Evolutionary conservation across 108 stramenopile genomes (phyloP).

Genomic region (Skeletonema potamos): DNA sequence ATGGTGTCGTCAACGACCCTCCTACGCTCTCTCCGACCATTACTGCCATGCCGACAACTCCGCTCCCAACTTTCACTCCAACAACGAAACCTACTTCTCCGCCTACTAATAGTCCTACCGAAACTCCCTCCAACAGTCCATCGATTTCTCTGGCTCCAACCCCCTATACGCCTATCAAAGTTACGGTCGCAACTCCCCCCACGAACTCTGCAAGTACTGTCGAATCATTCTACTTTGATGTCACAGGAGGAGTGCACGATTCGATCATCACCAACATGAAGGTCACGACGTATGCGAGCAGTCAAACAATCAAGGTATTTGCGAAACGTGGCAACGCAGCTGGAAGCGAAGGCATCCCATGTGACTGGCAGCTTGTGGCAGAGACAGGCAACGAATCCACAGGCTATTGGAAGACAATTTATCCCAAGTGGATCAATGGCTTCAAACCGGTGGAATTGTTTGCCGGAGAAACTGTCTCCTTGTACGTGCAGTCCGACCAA

Average conservation of each 20-base stretch:
- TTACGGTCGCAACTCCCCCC: not conserved
- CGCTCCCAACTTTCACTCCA: not conserved
- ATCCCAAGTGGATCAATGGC: not conserved
- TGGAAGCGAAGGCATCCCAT: not conserved
- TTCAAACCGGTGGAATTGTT: not conserved
- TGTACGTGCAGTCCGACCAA: not conserved
- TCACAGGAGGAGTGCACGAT: not conserved
- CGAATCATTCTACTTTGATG: not conserved
- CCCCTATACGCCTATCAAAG: not conserved
- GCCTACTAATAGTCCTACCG: not conserved
- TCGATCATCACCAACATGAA: not conserved
- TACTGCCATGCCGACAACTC: not conserved
- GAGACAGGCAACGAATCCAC: not conserved
- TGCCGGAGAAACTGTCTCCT: not conserved
- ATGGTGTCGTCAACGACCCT: not conserved
- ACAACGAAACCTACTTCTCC: not conserved
- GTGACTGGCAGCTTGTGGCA: not conserved
- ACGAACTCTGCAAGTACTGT: not conserved
- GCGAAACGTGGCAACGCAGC: not conserved
- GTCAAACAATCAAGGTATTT: not conserved
- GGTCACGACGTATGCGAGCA: not conserved
- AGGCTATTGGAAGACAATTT: not conserved
- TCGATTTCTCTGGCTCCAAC: not conserved
- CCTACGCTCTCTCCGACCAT: not conserved
- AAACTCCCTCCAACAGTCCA: not conserved